Evolutionary conservation across 495 filamentous ascomycete species (phyloP).

Genomic region (Penicillium egyptiacum): DNA sequence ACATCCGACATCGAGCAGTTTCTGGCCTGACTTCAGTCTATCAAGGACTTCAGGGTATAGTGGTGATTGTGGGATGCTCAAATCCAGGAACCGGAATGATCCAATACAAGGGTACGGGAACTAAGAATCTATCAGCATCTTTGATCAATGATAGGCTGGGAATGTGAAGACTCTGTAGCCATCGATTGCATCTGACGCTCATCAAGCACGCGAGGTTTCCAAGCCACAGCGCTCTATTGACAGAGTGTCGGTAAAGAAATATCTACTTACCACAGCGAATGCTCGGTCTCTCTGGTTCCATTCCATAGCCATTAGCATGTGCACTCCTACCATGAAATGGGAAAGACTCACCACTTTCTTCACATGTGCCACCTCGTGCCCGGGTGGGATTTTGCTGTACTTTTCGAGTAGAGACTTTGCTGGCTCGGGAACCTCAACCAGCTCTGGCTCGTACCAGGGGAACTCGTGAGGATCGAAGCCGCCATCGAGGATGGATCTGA

Average conservation of each 20-base stretch:
- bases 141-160: not conserved
- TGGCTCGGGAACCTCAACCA: conserved; percentile 21
- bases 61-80: conserved; percentile 35
- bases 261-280: conserved; percentile 22
- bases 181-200: not conserved
- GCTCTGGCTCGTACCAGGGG: conserved; percentile 22
- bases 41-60: conserved; percentile 41
- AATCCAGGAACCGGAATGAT: conserved; percentile 50
- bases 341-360: conserved; percentile 41
- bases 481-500: conserved; percentile 16
- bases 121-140: conserved; percentile 10
- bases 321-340: not conserved
- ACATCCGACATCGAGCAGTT: conserved; percentile 45
- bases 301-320: not conserved
- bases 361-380: conserved; percentile 48
- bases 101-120: conserved; percentile 56
- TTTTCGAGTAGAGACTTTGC: conserved; percentile 41
- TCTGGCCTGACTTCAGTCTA: conserved; percentile 37
- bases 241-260: not conserved
- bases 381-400: conserved; percentile 47
- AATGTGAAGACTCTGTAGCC: not conserved
- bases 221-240: not conserved
- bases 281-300: conserved; percentile 20
- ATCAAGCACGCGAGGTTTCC: not conserved
- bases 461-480: conserved; percentile 13